A percentile compares a stretch with the other conserved stretches of the same genome.
Conservation (phyloP, 768 basidiomycete genomes). For the Cyclocybe cylindracea region DNA sequence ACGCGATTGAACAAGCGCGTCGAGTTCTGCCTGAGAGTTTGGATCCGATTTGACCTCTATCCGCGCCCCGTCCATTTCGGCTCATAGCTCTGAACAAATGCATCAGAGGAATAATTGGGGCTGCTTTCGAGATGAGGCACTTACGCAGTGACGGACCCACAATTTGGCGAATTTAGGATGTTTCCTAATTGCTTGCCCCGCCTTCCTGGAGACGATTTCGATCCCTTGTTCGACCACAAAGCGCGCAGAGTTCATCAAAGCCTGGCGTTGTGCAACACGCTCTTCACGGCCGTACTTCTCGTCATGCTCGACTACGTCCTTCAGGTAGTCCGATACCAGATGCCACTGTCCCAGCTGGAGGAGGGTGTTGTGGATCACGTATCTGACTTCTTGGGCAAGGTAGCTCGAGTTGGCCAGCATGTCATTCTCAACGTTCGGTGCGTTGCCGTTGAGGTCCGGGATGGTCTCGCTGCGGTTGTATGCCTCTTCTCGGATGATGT, state of each 20-base stretch:
- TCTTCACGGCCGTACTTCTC: background rate
- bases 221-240: constrained; percentile 2
- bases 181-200: background rate
- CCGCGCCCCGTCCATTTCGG: background rate
- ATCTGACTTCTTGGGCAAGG: background rate
- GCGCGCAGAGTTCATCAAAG: background rate
- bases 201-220: background rate
- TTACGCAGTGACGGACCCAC: background rate
- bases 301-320: background rate
- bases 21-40: background rate
- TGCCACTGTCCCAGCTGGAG: constrained; percentile 2
- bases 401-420: background rate
- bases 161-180: background rate
- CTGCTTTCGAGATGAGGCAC: background rate
- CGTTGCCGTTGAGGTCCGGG: background rate
- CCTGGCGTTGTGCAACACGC: background rate
- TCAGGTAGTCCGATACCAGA: background rate
- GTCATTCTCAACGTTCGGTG: background rate
- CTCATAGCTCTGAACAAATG: background rate
- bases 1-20: background rate
- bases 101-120: background rate
- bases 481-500: background rate
- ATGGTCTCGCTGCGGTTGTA: background rate
- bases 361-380: constrained; percentile 2
- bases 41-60: too few species aligned